Base-by-base conservation (phyloP, 2,329 filamentous ascomycete species). In the Cladosporium sp. region DNA sequence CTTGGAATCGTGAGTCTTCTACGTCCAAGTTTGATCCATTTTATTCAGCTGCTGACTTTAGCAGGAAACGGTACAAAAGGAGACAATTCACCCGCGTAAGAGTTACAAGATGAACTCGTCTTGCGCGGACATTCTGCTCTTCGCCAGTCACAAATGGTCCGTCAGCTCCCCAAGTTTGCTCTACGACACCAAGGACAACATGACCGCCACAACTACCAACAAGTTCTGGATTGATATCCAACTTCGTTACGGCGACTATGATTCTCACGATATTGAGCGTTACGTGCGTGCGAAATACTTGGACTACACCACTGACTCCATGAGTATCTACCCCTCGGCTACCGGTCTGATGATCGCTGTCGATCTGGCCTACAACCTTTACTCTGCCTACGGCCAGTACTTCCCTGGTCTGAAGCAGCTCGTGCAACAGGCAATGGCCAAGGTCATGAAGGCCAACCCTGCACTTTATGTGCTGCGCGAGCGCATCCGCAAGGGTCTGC, bases 21-120 rank as follows among this genome's bases (percentile, higher is more conserved):
- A n/a, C n/a, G n/a, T n/a, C n/a, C n/a, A n/a, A n/a, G n/a, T n/a
- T n/a, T n/a, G n/a, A n/a, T n/a, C n/a, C n/a, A n/a, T n/a, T n/a
- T n/a, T n/a, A n/a, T n/a, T n/a, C n/a, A n/a, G n/a, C n/a, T n/a
- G 66, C 21, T 49, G 95, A 99, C 21, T 49, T 49, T 0, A 23
- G 25, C 3, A 13, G 1, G 34, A 58, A 10, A 58, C 56, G 18
- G 56, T 58, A 2, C 95, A 99, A 77, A 99, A 99, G 80, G 95
- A 99, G 82, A 98, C 95, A 0, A 99, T 99, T 66, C 95, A 99
- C 83, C 95, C 95, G 61, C 88, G 95, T 87, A 99, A 99, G 81
- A 97, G 93, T 5, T 99, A 99, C 87, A 99, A 99, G 87, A 99
- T 99, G 95, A 99, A 99, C 84, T 97, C 93, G 74, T 98, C 94